These are phyloP conservation scores for Skeletonema tropicum DNA, from an alignment of 108 stramenopile species.

Conservation along the genomic window DNA sequence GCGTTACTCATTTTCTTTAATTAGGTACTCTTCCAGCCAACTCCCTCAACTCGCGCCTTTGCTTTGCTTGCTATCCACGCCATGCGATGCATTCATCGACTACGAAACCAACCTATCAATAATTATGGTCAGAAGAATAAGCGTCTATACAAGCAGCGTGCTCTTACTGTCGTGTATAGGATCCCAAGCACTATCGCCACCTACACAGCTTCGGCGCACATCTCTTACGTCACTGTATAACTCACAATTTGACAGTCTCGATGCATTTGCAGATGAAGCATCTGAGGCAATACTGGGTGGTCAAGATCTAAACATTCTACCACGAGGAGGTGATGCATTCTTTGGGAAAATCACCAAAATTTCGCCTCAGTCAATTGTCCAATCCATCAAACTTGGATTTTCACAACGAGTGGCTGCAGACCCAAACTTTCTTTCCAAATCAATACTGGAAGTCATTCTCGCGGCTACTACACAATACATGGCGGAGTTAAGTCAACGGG, in stretches of 20 bases:
- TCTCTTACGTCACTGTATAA: not conserved
- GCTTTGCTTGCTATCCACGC: no score
- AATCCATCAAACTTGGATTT: slow-evolving; percentile 50
- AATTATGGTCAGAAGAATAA: not conserved
- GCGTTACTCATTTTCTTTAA: no score
- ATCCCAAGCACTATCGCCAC: not conserved
- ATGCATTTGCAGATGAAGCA: slow-evolving; percentile 15
- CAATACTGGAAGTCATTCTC: slow-evolving; percentile 63
- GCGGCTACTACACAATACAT: slow-evolving; percentile 73
- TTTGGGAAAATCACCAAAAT: not conserved
- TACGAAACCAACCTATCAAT: not conserved
- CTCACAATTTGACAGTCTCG: not conserved
- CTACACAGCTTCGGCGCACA: not conserved
- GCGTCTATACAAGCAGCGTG: not conserved
- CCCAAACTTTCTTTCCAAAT: slow-evolving; percentile 73
- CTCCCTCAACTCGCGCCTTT: no score
- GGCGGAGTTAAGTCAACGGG: slow-evolving; percentile 73
- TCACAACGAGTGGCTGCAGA: slow-evolving; percentile 68
- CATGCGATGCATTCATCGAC: no score
- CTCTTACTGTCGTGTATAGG: not conserved
- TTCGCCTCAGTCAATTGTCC: slow-evolving; percentile 6
- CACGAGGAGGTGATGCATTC: slow-evolving; percentile 2
- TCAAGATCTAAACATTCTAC: not conserved
- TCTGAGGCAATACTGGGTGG: slow-evolving; percentile 15
- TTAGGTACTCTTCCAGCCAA: no score